Evolutionary conservation across 2,329 filamentous ascomycete species (phyloP), one percentile per base, ranked within the genome.

Genomic region (Colletotrichum filicis): DNA sequence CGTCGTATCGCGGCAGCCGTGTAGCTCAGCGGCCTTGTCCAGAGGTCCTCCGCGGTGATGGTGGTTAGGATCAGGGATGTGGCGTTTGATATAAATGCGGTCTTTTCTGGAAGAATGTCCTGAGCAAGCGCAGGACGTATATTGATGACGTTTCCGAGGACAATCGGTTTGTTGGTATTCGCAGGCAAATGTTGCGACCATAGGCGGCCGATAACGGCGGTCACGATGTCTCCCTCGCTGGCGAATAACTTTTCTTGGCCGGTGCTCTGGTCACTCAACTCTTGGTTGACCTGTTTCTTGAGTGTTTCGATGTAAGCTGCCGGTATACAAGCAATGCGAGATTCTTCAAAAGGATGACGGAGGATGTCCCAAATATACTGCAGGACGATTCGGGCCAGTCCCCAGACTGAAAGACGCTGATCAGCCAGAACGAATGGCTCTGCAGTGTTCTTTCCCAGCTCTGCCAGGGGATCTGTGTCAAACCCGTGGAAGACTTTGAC

Each of bases 171-270:
- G 65, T 1, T 73, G 74, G 4, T 81, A 70, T 1, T 76, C 3
- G 4, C 8, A 8, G 32, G 32, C 6, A 62, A 11, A 30, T 62
- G 22, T 12, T 62, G 32, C 22, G 37, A 68, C 5, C 79, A 64
- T 11, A 74, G 63, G 11, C 70, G 74, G 4, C 81, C 76, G 61
- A 79, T 75, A 83, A 85, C 88, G 0, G 83, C 84, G 1, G 78
- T 76, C 1, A 88, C 75, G 1, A 87, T 77, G 66, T 88, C 85
- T 28, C 82, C 81, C 30, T 87, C 84, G 72, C 83, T 86, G 22
- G 87, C 42, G 66, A 85, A 87, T 1, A 82, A 76, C 26, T 63
- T 71, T 4, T 63, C 52, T 53, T 72, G 71, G 30, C 32, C 56
- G 5, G n/a, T 8, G 11, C 24, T 24, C 24, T 24, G n/a, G n/a